Conservation (phyloP, 106 monocot genomes). For the Dendrobium huoshanense region DNA sequence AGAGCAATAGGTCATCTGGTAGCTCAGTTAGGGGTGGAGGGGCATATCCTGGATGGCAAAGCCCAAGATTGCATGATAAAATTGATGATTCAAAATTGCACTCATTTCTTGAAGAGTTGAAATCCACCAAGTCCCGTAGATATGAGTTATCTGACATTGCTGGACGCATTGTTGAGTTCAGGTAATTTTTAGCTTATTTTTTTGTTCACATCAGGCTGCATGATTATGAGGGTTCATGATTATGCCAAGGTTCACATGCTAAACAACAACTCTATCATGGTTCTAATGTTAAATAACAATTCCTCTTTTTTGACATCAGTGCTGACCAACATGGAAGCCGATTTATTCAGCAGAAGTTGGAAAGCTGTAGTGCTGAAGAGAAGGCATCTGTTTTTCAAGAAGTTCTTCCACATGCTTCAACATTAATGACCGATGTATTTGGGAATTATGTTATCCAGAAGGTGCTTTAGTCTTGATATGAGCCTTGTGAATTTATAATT, state of each 20-base stretch:
- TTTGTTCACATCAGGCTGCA: background rate
- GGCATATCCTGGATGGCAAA: constrained; percentile 51
- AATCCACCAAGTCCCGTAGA: constrained; percentile 54
- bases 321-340: constrained; percentile 95
- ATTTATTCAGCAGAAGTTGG: constrained; percentile 97
- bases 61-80: constrained; percentile 48
- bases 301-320: constrained; percentile 30
- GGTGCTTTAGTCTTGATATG: constrained; percentile 21
- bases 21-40: constrained; percentile 29
- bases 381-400: constrained; percentile 83
- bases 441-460: constrained; percentile 98
- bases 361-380: constrained; percentile 69
- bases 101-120: constrained; percentile 85
- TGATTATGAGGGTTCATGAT: background rate
- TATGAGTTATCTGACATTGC: constrained; percentile 78
- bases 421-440: constrained; percentile 96
- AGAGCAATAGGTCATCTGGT: constrained; percentile 34
- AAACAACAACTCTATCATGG: background rate
- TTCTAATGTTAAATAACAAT: background rate
- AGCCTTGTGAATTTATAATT: background rate
- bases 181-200: constrained; percentile 25
- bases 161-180: constrained; percentile 83
- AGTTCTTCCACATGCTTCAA: constrained; percentile 79
- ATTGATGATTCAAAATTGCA: constrained; percentile 47
- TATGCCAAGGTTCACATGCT: background rate